Evolutionary conservation across 352 stramenopile genomes (phyloP), one percentile per base, ranked within the genome.

Genomic region (Phytophthora meadii): DNA sequence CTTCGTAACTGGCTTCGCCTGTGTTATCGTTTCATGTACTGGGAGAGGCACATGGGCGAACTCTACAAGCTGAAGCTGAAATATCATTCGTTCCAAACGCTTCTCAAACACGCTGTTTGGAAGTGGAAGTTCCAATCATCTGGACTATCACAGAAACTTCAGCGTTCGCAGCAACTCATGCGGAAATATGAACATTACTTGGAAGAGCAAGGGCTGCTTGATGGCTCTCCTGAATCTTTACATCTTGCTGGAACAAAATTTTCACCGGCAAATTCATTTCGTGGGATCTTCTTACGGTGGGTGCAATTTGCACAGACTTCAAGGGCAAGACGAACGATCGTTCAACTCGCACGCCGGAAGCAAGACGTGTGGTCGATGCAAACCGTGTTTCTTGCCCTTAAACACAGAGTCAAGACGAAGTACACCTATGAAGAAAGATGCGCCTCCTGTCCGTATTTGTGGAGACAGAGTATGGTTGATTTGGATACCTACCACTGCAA

Each of bases 1-100:
- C 58, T 90, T 2, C 76, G 82, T 12, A 90, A 90, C 40, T 90
- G 80, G 80, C 52, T 90, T 27, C 78, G 82, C 1, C 50, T 90
- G 9, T 88, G 80, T 10, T 58, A 75, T 14, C 79, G 82, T 8
- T 88, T 86, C 51, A 56, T 68, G 14, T 87, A 77, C 42, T 90
- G 80, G 80, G 56, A 86, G 15, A 60, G 61, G 14, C 65, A 84
- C 51, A 84, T 88, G 41, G 30, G 50, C 12, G 41, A 32, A 17
- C 84, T 86, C 47, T 74, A 79, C 39, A 53, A 59, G 4, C 49
- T 66, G 3, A 88, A 82, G 37, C 30, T 70, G 7, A 79, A 84
- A 52, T 84, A 74, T 50, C 63, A 67, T 12, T 72, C 55, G 5
- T 90, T 88, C 28, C 76, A 79, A 22, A 60, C 54, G 0, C 46